These are phyloP conservation scores for Collybia mongolica DNA, from an alignment of 768 basidiomycete species.

Conservation along the genomic window DNA sequence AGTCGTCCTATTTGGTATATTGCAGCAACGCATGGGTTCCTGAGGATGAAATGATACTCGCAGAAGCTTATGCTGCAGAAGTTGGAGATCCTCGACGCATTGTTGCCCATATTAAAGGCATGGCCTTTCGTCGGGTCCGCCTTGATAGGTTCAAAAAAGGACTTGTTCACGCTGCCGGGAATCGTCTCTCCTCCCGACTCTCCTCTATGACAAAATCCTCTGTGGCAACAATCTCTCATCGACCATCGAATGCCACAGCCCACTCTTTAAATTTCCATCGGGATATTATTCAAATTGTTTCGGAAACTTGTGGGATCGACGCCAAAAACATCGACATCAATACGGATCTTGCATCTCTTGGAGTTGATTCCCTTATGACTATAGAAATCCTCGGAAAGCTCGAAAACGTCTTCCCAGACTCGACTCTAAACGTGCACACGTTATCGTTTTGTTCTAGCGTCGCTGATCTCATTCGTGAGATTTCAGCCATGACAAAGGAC, in stretches of 20 bases:
- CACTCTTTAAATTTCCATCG: slow-evolving; percentile 18
- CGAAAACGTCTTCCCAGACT: slow-evolving; percentile 29
- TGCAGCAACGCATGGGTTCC: slow-evolving; percentile 44
- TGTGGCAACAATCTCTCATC: neutral
- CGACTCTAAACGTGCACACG: slow-evolving; percentile 24
- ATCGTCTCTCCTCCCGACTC: neutral
- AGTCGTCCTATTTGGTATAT: slow-evolving; percentile 47
- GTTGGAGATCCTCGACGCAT: slow-evolving; percentile 33
- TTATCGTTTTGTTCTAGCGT: slow-evolving; percentile 35
- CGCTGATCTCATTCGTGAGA: slow-evolving; percentile 30
- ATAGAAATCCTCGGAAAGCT: slow-evolving; percentile 51
- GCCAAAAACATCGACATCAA: slow-evolving; percentile 29
- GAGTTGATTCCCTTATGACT: slow-evolving; percentile 64
- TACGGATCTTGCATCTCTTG: slow-evolving; percentile 48
- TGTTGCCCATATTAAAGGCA: slow-evolving; percentile 55
- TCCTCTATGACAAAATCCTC: neutral
- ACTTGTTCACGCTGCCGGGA: slow-evolving; percentile 34
- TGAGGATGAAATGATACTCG: slow-evolving; percentile 43
- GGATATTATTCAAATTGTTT: slow-evolving; percentile 35
- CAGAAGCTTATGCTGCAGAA: slow-evolving; percentile 52
- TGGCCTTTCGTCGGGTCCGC: slow-evolving; percentile 57
- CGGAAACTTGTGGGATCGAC: slow-evolving; percentile 41
- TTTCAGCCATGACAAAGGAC: slow-evolving; percentile 15
- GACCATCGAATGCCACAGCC: neutral
- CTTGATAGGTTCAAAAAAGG: slow-evolving; percentile 47